phyloP scores from a whole-genome alignment of 2,329 filamentous ascomycete species.

The Thelonectria rubi region DNA sequence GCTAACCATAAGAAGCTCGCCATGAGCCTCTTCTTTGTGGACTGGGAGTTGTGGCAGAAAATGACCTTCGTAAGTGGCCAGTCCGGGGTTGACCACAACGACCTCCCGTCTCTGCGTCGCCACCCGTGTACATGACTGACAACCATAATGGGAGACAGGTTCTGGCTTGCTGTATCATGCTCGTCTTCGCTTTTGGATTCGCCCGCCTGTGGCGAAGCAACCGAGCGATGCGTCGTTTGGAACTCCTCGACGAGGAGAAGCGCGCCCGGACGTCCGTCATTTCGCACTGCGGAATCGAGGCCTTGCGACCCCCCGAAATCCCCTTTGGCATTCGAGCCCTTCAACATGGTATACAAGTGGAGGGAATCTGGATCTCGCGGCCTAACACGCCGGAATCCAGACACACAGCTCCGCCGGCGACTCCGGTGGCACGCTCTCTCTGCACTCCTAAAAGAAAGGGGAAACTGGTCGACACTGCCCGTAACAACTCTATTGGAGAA shows the following conservation, averaged over 20 bases:
- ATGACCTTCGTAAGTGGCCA: slow-evolving; percentile 80
- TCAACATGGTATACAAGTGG: slow-evolving; percentile 82
- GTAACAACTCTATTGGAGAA: slow-evolving; percentile 4
- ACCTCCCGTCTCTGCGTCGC: neutral
- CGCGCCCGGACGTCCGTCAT: slow-evolving; percentile 62
- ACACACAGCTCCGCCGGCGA: slow-evolving; percentile 38
- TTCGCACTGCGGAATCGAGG: slow-evolving; percentile 61
- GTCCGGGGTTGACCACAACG: slow-evolving; percentile 10
- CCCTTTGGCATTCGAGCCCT: slow-evolving; percentile 89
- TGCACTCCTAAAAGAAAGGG: slow-evolving; percentile 35
- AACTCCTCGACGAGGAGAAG: slow-evolving; percentile 73
- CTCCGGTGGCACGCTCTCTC: slow-evolving; percentile 30
- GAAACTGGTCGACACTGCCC: slow-evolving; percentile 23
- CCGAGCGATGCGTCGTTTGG: slow-evolving; percentile 63
- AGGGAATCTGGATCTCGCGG: slow-evolving; percentile 81
- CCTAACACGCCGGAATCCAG: slow-evolving; percentile 52
- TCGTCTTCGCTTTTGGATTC: slow-evolving; percentile 74
- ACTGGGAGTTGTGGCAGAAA: slow-evolving; percentile 87
- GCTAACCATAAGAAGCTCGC: slow-evolving; percentile 22
- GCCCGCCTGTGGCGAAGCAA: slow-evolving; percentile 73
- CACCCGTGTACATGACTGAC: slow-evolving; percentile 9
- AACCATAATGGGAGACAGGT: slow-evolving; percentile 59
- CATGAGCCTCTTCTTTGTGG: slow-evolving; percentile 65
- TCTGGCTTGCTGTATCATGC: slow-evolving; percentile 73
- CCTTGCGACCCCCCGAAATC: slow-evolving; percentile 63